Base-by-base conservation (phyloP, 2,329 filamentous ascomycete species). In the Amylocarpus encephaloides region DNA sequence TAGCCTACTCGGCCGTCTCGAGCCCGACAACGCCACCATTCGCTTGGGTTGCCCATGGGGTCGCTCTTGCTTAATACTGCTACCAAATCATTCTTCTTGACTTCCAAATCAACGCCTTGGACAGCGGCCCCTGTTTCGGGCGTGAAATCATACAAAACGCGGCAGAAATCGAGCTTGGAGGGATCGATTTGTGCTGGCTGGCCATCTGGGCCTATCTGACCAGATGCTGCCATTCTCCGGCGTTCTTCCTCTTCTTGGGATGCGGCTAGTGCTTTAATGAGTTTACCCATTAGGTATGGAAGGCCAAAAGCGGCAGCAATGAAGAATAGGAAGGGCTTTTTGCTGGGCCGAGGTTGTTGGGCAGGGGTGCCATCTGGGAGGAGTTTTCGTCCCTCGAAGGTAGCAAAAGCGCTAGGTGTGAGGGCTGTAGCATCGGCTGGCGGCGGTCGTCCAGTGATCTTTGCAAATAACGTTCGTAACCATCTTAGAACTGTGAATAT, bases 281-380 rank as follows among this genome's bases (percentile, higher is more conserved):
- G 80, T 72, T 96, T 98, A 70, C 87, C 85, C 91, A 98, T 96
- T 43, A 98, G 77, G 67, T 95, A 98, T 5, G 93, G 93, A 12
- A 98, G 78, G 47, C 93, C 94, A 63, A 98, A 95, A 5, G 95
- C 91, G 15, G 93, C 92, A 39, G 94, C 75, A 53, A 96, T 75
- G 75, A 98, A 98, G 75, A 98, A 92, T 65, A 98, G 79, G 62
- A 98, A 88, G 0, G 93, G 93, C 69, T 97, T 98, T 67, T 88
- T 89, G 65, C 88, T 95, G 15, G 92, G 91, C 61, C 82, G 84
- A 3, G 87, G 73, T 15, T 81, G 75, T 10, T 73, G 69, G 13
- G 75, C 76, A 0, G 59, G 55, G 1, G 80, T 77, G 58, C 87
- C 88, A 59, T 89, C 80, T 11, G 81, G 80, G 64, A 73, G 78